phyloP scores from a whole-genome alignment of 2,329 filamentous ascomycete species.

The Monilinia aucupariae region DNA sequence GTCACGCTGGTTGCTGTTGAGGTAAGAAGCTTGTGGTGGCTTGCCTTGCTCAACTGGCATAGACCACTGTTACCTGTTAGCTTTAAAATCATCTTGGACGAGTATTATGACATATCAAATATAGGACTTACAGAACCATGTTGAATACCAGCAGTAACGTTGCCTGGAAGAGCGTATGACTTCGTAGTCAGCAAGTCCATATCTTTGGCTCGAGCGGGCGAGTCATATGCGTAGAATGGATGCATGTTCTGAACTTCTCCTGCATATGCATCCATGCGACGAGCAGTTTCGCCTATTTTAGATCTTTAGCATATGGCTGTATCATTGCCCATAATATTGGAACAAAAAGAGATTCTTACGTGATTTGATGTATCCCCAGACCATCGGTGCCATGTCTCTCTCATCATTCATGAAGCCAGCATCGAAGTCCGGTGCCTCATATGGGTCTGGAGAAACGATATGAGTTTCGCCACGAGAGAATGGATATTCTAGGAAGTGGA shows the following conservation, averaged over 20 bases:
- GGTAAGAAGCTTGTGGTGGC: slow-evolving; percentile 40
- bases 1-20: slow-evolving; percentile 61
- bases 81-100: background rate
- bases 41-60: slow-evolving; percentile 51
- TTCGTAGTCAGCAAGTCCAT: slow-evolving; percentile 72
- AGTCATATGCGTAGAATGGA: slow-evolving; percentile 67
- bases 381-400: slow-evolving; percentile 77
- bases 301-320: background rate
- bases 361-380: slow-evolving; percentile 57
- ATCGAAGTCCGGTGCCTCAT: slow-evolving; percentile 72
- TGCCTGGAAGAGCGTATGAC: slow-evolving; percentile 59
- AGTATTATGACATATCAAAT: background rate
- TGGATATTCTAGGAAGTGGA: slow-evolving; percentile 54
- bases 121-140: slow-evolving; percentile 39
- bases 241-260: slow-evolving; percentile 51
- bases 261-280: slow-evolving; percentile 49
- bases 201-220: slow-evolving; percentile 63
- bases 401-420: slow-evolving; percentile 82
- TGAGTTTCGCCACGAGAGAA: slow-evolving; percentile 57
- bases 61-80: slow-evolving; percentile 47
- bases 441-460: slow-evolving; percentile 56
- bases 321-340: slow-evolving; percentile 25
- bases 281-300: slow-evolving; percentile 52
- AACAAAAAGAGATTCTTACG: slow-evolving; percentile 49
- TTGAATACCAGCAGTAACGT: slow-evolving; percentile 41